Evolutionary conservation across 2,329 filamentous ascomycete species (phyloP), one percentile per base, ranked within the genome.

Genomic region (Trichoderma citrinoviride): DNA sequence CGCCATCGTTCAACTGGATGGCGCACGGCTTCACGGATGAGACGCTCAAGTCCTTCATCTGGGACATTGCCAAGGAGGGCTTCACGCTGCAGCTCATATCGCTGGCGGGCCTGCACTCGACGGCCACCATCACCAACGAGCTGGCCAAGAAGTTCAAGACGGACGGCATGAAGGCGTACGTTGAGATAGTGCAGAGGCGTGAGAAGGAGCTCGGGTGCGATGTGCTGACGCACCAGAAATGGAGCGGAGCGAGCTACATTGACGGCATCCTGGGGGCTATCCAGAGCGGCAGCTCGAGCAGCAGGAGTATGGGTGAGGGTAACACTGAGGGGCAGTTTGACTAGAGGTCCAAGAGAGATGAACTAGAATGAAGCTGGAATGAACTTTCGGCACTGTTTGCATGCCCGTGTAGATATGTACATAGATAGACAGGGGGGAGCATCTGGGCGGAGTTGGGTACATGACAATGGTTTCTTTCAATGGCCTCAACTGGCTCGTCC

Each of bases 1-100:
- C 90, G 5, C 95, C 95, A 1, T 96, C 92, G 8, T 99, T 99
- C 85, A 98, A 99, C 83, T 99, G 95, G 95, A 95, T 96, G 87
- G 88, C 88, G 12, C 93, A 98, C 75, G 95, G 94, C 33, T 99
- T 98, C 79, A 89, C 86, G 3, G 87, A 93, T 68, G 88, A 87
- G 67, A 89, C 90, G 6, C 84, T 99, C 63, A 92, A 90, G 79
- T 92, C 87, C 6, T 99, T 99, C 77, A 91, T 99, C 71, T 98
- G 94, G 94, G 94, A 98, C 76, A 87, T 99, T 69, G 95, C 93
- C 8, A 87, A 89, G 75, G 90, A 97, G 72, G 94, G 94, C 66
- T 94, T 88, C 74, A 87, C 87, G 10, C 77, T 90, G 71, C 87
- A 90, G 79, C 81, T 90, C 29, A 85, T 90, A 66, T 88, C 85